Conservation (phyloP, 352 stramenopile species). For the Globisporangium spinosum region DNA sequence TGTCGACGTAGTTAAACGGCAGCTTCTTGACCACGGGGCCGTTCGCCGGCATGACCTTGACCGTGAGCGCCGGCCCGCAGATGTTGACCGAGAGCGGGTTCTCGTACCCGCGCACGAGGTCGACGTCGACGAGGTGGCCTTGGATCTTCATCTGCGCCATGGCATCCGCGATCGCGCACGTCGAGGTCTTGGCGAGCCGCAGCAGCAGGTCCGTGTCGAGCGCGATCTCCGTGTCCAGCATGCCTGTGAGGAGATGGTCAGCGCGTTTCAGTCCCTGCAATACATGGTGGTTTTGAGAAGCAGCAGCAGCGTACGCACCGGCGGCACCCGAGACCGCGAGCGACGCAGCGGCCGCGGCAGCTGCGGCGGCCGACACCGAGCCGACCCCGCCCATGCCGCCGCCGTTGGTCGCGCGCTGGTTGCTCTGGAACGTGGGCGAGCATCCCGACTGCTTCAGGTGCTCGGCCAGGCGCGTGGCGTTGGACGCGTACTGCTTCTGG, state of each 20-base stretch:
- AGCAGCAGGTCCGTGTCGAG: slow-evolving; percentile 63
- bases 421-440: slow-evolving; percentile 73
- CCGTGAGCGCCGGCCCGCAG: slow-evolving; percentile 67
- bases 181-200: slow-evolving; percentile 72
- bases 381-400: slow-evolving; percentile 6
- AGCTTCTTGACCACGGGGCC: slow-evolving; percentile 56
- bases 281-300: slow-evolving; percentile 26
- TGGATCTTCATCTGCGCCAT: slow-evolving; percentile 76
- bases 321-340: slow-evolving; percentile 28
- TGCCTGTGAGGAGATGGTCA: slow-evolving; percentile 56
- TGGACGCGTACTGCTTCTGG: slow-evolving; percentile 84
- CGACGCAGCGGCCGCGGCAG: slow-evolving; percentile 22
- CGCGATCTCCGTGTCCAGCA: slow-evolving; percentile 63
- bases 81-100: slow-evolving; percentile 63
- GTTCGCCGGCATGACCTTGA: slow-evolving; percentile 70
- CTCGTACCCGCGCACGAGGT: slow-evolving; percentile 59
- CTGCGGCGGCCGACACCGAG: slow-evolving; percentile 20
- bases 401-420: slow-evolving; percentile 44
- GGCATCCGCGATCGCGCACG: slow-evolving; percentile 75
- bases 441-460: slow-evolving; percentile 74
- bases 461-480: slow-evolving; percentile 76
- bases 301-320: slow-evolving; percentile 26
- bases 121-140: slow-evolving; percentile 72
- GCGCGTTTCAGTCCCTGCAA: slow-evolving; percentile 43
- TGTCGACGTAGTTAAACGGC: slow-evolving; percentile 80